Evolutionary conservation across 345 rosid species (phyloP).

Genomic region (Heritiera littoralis): DNA sequence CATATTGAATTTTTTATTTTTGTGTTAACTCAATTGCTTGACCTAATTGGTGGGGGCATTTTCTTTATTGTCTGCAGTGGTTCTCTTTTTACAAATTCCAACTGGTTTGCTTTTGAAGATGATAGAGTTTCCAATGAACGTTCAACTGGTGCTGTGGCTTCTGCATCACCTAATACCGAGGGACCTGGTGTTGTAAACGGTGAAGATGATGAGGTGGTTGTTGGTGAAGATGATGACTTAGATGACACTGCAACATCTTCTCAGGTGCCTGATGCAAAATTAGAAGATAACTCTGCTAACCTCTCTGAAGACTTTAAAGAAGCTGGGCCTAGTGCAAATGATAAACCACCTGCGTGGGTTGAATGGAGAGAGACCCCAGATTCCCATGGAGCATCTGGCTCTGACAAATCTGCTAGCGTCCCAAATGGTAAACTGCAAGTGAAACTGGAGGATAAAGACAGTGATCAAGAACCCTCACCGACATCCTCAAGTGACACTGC

Average conservation of each 20-base stretch:
- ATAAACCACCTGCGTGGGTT: slow-evolving; percentile 67
- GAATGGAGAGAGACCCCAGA: slow-evolving; percentile 81
- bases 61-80: slow-evolving; percentile 48
- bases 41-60: neutral
- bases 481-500: slow-evolving; percentile 24
- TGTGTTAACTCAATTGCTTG: neutral
- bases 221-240: slow-evolving; percentile 51
- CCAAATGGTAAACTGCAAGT: slow-evolving; percentile 47
- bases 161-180: slow-evolving; percentile 61
- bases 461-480: slow-evolving; percentile 30
- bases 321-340: slow-evolving; percentile 40
- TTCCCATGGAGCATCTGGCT: slow-evolving; percentile 39
- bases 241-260: slow-evolving; percentile 55
- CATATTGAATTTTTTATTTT: neutral
- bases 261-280: slow-evolving; percentile 37
- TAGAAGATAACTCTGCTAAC: slow-evolving; percentile 40
- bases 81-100: slow-evolving; percentile 81
- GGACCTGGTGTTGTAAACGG: slow-evolving; percentile 37
- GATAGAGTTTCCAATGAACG: slow-evolving; percentile 57
- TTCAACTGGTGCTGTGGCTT: slow-evolving; percentile 52
- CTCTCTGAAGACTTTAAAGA: slow-evolving; percentile 44
- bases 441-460: slow-evolving; percentile 36
- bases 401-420: slow-evolving; percentile 36
- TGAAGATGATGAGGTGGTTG: slow-evolving; percentile 39
- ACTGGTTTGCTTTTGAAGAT: slow-evolving; percentile 92